These are phyloP conservation scores for Tolypocladium ophioglossoides DNA, from an alignment of 2,329 filamentous ascomycete species.

Conservation along the genomic window DNA sequence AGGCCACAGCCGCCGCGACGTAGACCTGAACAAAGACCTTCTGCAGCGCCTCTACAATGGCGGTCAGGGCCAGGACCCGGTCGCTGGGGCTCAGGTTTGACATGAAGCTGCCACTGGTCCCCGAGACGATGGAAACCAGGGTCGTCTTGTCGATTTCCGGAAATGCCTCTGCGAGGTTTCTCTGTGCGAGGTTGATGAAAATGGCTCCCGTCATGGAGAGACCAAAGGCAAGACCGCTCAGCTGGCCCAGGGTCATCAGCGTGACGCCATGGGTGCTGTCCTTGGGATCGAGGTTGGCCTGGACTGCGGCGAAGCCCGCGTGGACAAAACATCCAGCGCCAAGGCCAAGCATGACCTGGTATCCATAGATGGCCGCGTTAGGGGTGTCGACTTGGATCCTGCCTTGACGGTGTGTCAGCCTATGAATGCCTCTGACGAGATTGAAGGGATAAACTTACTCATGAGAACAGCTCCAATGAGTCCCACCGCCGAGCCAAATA, in stretches of 20 bases:
- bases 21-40: too few species aligned
- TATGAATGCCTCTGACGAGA: too few species aligned
- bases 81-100: not conserved
- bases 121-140: not conserved
- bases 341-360: not conserved
- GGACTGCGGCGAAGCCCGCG: conserved; percentile 21
- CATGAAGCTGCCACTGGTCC: not conserved
- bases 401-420: not conserved
- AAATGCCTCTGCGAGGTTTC: not conserved
- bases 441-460: not conserved
- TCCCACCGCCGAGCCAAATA: not conserved
- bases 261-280: conserved; percentile 15
- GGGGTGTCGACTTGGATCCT: not conserved
- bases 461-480: not conserved
- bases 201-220: conserved; percentile 21
- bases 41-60: too few species aligned
- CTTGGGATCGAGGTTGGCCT: conserved; percentile 15
- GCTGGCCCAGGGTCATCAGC: conserved; percentile 22
- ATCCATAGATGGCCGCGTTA: not conserved
- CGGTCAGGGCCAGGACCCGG: not conserved
- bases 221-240: conserved; percentile 20
- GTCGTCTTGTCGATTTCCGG: not conserved
- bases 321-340: conserved; percentile 10
- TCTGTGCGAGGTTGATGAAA: conserved; percentile 17
- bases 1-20: too few species aligned